Base-by-base conservation (phyloP, 768 basidiomycete species). In the Lenzites betulinus region DNA sequence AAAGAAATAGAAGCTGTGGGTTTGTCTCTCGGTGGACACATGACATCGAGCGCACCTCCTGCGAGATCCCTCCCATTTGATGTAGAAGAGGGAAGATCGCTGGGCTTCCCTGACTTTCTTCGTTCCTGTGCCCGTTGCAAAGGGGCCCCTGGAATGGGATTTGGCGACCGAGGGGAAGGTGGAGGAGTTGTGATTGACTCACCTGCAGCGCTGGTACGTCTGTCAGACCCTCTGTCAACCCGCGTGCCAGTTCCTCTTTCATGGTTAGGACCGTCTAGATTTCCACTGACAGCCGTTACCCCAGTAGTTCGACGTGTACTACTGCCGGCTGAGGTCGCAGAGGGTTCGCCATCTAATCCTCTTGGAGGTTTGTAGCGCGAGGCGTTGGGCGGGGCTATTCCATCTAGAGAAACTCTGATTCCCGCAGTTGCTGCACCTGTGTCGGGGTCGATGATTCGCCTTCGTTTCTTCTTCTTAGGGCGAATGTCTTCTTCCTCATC, bases 381-480 rank as follows among this genome's bases (percentile, higher is more conserved):
- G 42, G 25, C 26, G 36, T 38, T 36, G 25, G 23, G 18, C 7
- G 47, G 35, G 18, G 20, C 38, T 1, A 9, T 41, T 4, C 49
- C 49, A 18, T 41, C 36, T 20, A 51, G 48, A 15, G 53, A 49
- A 2, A 51, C 54, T 33, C 35, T 51, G 2, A 54, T 56, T n/a
- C 41, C 25, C 22, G 60, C 60, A 18, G 25, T 18, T 7, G 59
- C 59, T 5, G 11, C 3, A 8, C 50, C 54, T 38, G 33, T 43
- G 23, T 60, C 52, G 1, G 60, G 49, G 20, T 56, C 23, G n/a
- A 56, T 11, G 18, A 61, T 61, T 8, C 26, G 46, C 22, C 33
- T 61, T 54, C 52, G 51, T 28, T 51, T 56, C 54, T 56, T 56
- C 49, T 56, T 53, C 47, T 43, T 52, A 2, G 59, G 51, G 1